phyloP scores from a whole-genome alignment of 129 eudicot species.

The Tanacetum coccineum region DNA sequence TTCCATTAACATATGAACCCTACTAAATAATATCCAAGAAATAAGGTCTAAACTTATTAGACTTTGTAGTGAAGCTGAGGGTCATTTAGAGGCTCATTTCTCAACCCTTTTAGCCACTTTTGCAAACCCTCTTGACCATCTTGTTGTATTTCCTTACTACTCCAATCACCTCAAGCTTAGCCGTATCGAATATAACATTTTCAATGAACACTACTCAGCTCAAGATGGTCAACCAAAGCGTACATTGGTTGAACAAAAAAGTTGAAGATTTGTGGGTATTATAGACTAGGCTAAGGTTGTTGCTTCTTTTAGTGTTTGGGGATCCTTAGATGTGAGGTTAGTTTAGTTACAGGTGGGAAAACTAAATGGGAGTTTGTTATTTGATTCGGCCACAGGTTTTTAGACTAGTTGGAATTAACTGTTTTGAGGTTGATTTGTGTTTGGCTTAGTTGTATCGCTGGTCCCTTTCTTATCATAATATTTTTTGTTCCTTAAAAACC shows the following conservation, averaged over 20 bases:
- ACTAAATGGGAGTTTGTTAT: too few species aligned
- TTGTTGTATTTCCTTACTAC: constrained; percentile 67
- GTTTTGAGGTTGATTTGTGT: too few species aligned
- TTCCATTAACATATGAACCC: constrained; percentile 56
- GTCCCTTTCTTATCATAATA: too few species aligned
- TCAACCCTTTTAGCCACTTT: constrained; percentile 51
- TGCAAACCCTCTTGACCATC: constrained; percentile 57
- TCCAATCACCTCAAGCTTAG: constrained; percentile 74
- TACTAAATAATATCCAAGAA: constrained; percentile 46
- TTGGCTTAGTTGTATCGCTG: too few species aligned
- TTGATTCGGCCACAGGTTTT: too few species aligned
- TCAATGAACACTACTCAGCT: constrained; percentile 30
- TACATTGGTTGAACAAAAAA: background rate
- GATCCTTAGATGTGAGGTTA: background rate
- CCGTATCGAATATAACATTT: constrained; percentile 57
- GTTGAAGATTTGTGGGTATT: background rate
- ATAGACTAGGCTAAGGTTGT: background rate
- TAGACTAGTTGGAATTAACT: too few species aligned
- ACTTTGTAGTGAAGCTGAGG: constrained; percentile 80
- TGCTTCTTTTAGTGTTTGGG: background rate
- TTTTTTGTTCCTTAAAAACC: too few species aligned
- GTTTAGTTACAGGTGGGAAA: background rate
- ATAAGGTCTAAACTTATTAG: constrained; percentile 59
- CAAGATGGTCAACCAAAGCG: constrained; percentile 26
- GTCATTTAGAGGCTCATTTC: constrained; percentile 69